phyloP scores from a whole-genome alignment of 768 basidiomycete species.

The Kwoniella dejecticola region DNA sequence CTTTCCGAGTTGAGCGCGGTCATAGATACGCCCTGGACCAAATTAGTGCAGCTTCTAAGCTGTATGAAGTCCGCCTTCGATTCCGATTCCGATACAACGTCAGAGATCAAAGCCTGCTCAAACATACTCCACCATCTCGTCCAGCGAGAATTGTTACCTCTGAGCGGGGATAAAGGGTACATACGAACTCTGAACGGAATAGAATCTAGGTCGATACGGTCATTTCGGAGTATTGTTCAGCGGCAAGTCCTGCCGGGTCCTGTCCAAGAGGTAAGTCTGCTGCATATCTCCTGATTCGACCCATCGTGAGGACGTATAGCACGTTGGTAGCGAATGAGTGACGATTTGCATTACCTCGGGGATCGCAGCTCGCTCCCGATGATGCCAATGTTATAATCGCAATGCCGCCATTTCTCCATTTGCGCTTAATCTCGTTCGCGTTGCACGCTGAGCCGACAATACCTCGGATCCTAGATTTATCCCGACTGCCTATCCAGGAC shows the following conservation, averaged over 20 bases:
- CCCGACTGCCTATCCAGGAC: conserved; percentile 4
- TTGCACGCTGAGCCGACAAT: background rate
- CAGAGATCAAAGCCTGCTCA: background rate
- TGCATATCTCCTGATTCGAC: too few relatives aligned
- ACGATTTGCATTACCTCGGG: too few relatives aligned
- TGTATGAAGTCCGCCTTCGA: background rate
- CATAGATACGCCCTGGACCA: conserved; percentile 1
- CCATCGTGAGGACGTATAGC: too few relatives aligned
- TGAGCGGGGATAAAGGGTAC: conserved; percentile 8
- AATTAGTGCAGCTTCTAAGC: background rate
- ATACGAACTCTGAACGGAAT: conserved; percentile 1
- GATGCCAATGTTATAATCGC: too few relatives aligned
- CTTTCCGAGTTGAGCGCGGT: too few relatives aligned
- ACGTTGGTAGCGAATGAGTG: too few relatives aligned
- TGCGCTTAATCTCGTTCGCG: too few relatives aligned
- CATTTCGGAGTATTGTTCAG: background rate
- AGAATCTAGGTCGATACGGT: conserved; percentile 4
- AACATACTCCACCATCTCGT: conserved; percentile 1
- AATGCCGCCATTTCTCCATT: too few relatives aligned
- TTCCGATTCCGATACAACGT: background rate
- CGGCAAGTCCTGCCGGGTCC: background rate
- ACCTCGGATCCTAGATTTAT: conserved; percentile 15
- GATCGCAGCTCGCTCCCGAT: too few relatives aligned
- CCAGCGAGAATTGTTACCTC: background rate
- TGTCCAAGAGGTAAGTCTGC: background rate